Percentiles rank a stretch among this genome's conserved stretches.
Conservation (phyloP, 106 monocot genomes). For the Phalaenopsis equestris region DNA sequence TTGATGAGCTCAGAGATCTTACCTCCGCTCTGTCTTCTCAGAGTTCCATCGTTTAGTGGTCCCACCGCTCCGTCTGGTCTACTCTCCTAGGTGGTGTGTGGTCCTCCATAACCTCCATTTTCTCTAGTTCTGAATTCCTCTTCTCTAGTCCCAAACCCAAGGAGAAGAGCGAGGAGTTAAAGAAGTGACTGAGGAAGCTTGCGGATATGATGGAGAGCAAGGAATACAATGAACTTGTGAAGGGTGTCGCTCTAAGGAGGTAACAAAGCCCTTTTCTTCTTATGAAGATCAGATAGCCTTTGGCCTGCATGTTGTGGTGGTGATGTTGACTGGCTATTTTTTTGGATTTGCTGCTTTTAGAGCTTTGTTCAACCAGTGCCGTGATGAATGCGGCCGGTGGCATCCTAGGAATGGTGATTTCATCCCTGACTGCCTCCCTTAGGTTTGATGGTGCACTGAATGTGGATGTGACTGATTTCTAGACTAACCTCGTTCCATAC, state of each 20-base stretch:
- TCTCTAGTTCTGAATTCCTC: constrained; percentile 48
- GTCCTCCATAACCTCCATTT: constrained; percentile 44
- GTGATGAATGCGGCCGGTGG: too few relatives aligned
- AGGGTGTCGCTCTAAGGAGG: constrained; percentile 63
- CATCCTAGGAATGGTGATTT: too few relatives aligned
- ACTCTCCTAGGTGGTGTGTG: constrained; percentile 28
- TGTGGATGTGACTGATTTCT: too few relatives aligned
- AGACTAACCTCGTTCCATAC: too few relatives aligned
- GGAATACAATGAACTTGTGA: constrained; percentile 83
- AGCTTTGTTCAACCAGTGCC: too few relatives aligned
- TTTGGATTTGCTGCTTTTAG: too few relatives aligned
- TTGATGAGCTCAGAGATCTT: constrained; percentile 36
- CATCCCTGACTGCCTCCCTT: too few relatives aligned
- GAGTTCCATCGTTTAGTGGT: constrained; percentile 32
- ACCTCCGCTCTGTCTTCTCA: constrained; percentile 27
- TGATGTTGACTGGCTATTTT: too few relatives aligned
- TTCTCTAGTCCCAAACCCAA: constrained; percentile 55
- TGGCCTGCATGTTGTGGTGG: constrained; percentile 13
- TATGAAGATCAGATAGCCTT: constrained; percentile 96
- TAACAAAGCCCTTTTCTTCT: constrained; percentile 72
- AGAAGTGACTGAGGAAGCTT: constrained; percentile 66
- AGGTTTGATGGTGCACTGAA: too few relatives aligned
- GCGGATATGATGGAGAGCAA: constrained; percentile 65
- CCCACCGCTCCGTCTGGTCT: constrained; percentile 54
- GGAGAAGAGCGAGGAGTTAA: constrained; percentile 80